A percentile compares a stretch with the other conserved stretches of the same genome.
These are phyloP conservation scores for Boletus subcaerulescens DNA, from an alignment of 768 basidiomycete species.

Conservation along the genomic window DNA sequence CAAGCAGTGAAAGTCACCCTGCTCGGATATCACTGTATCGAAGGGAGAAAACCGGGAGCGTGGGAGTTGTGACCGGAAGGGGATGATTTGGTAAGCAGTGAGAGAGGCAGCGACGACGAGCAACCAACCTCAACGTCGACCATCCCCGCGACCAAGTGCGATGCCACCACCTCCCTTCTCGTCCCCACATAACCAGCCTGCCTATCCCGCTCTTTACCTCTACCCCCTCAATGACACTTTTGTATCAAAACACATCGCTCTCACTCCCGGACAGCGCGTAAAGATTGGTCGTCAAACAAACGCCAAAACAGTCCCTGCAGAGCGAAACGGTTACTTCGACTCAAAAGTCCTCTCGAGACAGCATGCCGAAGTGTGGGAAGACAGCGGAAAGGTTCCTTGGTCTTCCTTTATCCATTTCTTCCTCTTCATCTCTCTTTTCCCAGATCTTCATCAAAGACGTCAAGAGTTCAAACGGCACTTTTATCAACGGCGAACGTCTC, in stretches of 20 bases:
- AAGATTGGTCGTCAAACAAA: slow-evolving; percentile 97
- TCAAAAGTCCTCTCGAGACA: slow-evolving; percentile 90
- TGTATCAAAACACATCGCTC: slow-evolving; percentile 90
- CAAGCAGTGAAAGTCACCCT: no score
- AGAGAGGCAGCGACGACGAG: slow-evolving; percentile 6
- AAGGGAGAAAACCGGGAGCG: neutral
- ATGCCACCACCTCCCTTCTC: slow-evolving; percentile 36
- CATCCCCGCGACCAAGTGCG: slow-evolving; percentile 18
- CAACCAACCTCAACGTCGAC: slow-evolving; percentile 14
- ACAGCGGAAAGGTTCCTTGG: slow-evolving; percentile 68
- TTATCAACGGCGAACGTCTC: slow-evolving; percentile 93
- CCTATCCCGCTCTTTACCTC: slow-evolving; percentile 55
- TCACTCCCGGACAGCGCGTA: slow-evolving; percentile 59
- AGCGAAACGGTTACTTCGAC: slow-evolving; percentile 96
- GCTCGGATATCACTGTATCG: no score
- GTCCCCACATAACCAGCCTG: slow-evolving; percentile 24
- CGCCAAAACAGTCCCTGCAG: slow-evolving; percentile 88
- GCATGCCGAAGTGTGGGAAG: slow-evolving; percentile 99
- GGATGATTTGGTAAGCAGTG: slow-evolving; percentile 10
- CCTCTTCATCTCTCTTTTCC: slow-evolving; percentile 8
- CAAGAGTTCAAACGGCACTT: slow-evolving; percentile 97
- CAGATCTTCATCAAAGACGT: slow-evolving; percentile 99
- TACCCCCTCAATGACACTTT: slow-evolving; percentile 96
- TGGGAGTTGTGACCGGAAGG: slow-evolving; percentile 1
- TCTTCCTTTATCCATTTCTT: neutral